Evolutionary conservation across 352 stramenopile genomes (phyloP), one percentile per base, ranked within the genome.

Genomic region (Pythium vanterpoolii): DNA sequence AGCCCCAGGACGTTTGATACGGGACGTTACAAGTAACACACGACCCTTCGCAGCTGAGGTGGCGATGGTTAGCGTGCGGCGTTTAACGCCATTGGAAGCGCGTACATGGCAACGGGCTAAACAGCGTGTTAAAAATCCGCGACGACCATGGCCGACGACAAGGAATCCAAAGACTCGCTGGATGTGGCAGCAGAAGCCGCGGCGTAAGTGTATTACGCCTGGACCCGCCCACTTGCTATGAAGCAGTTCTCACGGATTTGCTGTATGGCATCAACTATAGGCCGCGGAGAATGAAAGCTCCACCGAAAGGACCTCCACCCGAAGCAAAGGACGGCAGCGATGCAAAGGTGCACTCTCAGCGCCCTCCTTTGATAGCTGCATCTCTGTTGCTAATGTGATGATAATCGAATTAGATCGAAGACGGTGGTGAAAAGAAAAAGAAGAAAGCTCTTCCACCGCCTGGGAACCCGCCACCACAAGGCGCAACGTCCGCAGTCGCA

Each of bases 381-480:
- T 36, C 24, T 5, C 23, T 36, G 9, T 31, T 47, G 5, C 19
- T 47, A 11, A 33, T n/a, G 21, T 46, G 27, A 27, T 46, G 31
- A 23, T 18, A 5, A 27, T 27, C 3, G n/a, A 21, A 36, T 4
- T 18, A 56, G 57, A 19, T 3, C 9, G 61, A 64, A 6, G 62
- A 60, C 4, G 53, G 63, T 19, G 63, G 45, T 9, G 64, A 63
- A 10, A 80, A 66, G 60, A 78, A 66, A 54, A 86, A 85, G 48
- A 90, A 90, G 60, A 90, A 90, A 36, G 71, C 71, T 14, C 48
- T 90, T 5, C 83, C 83, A 4, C 83, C 80, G 30, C 83, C 83
- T 4, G 74, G 77, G 2, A 87, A 89, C 18, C 79, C 83, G 46
- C 83, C 83, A 13, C 83, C 80, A 27, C 80, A 87, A 36, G 64